Conservation (phyloP, 2,329 filamentous ascomycete species). For the Coleophoma eucalyptorum region DNA sequence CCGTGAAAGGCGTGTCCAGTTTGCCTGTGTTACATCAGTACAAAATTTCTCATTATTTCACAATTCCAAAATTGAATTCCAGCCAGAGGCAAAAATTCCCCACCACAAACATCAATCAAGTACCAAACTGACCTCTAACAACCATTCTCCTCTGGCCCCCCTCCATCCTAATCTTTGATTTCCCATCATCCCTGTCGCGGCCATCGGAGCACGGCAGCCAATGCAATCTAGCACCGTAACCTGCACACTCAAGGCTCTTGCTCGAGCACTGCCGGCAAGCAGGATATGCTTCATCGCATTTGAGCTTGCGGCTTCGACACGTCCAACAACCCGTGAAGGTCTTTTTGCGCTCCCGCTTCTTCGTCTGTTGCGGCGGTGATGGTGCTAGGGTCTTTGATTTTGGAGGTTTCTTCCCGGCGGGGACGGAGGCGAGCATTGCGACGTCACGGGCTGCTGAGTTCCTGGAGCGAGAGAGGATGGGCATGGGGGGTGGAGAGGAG, state of each 20-base stretch:
- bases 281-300: conserved; percentile 15
- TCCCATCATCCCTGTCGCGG: not conserved
- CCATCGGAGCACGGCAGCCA: not conserved
- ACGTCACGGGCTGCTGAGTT: too few relatives aligned
- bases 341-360: conserved; percentile 51
- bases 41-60: too few relatives aligned
- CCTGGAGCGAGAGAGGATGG: too few relatives aligned
- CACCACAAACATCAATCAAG: not conserved
- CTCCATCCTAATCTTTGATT: not conserved
- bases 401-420: too few relatives aligned
- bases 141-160: not conserved
- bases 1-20: not conserved
- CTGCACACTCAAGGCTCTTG: conserved; percentile 21
- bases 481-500: too few relatives aligned
- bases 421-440: too few relatives aligned
- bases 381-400: not conserved
- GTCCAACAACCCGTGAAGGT: conserved; percentile 30
- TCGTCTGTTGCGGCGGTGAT: conserved; percentile 27
- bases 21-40: not conserved
- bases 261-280: conserved; percentile 28
- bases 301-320: conserved; percentile 16
- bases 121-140: not conserved
- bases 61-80: too few relatives aligned
- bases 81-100: too few relatives aligned
- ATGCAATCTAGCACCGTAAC: not conserved